Conservation (phyloP, 768 basidiomycete species). For the Boletus coccyginus region DNA sequence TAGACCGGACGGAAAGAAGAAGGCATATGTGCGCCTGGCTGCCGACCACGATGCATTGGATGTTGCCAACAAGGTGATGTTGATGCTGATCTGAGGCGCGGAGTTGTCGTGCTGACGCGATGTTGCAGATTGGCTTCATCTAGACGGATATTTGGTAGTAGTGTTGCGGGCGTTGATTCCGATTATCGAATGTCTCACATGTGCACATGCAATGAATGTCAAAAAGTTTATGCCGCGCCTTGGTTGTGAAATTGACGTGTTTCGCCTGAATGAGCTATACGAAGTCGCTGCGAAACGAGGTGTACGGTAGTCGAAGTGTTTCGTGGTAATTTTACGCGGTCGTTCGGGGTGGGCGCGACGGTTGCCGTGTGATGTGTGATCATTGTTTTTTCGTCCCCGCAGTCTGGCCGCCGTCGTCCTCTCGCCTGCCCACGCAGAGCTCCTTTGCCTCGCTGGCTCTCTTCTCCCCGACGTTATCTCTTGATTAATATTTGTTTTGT, state of each 20-base stretch:
- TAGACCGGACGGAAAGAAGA: conserved; percentile 98
- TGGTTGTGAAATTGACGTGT: background rate
- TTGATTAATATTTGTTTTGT: background rate
- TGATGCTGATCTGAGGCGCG: background rate
- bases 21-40: conserved; percentile 95
- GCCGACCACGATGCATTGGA: conserved; percentile 96
- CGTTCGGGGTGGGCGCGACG: background rate
- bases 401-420: conserved; percentile 1
- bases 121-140: conserved; percentile 85
- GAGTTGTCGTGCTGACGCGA: background rate
- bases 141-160: conserved; percentile 36
- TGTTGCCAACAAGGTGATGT: conserved; percentile 88
- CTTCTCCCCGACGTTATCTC: conserved; percentile 4
- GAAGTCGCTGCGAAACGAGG: no score
- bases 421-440: conserved; percentile 7
- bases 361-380: conserved; percentile 22
- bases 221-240: background rate
- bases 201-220: conserved; percentile 7
- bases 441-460: conserved; percentile 5
- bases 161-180: background rate
- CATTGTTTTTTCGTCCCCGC: conserved; percentile 13
- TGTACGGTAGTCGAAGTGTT: background rate
- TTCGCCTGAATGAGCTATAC: no score
- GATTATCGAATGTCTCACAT: conserved; percentile 4
- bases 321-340: background rate